phyloP scores from a whole-genome alignment of 208 protist species.

The Trypanosoma caninum region DNA sequence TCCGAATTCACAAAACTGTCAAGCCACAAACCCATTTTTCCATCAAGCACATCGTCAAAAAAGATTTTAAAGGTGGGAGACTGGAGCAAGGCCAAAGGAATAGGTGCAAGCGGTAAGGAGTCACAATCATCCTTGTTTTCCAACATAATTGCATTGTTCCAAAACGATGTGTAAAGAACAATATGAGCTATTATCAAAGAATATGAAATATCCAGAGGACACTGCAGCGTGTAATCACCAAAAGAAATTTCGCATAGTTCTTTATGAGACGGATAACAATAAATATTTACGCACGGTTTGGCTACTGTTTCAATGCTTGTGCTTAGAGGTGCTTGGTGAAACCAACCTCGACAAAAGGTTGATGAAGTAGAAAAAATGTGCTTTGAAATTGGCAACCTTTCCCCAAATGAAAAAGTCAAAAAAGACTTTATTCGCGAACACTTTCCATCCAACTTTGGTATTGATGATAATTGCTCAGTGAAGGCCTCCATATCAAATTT shows the following conservation, averaged over 20 bases:
- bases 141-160: conserved; percentile 79
- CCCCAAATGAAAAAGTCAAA: conserved; percentile 33
- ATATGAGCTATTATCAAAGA: conserved; percentile 61
- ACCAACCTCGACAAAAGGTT: conserved; percentile 78
- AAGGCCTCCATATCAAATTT: conserved; percentile 20
- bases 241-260: conserved; percentile 32
- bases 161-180: conserved; percentile 69
- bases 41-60: conserved; percentile 27
- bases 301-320: conserved; percentile 26
- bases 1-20: conserved; percentile 54
- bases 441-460: conserved; percentile 24
- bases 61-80: conserved; percentile 55
- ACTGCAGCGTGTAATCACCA: conserved; percentile 44
- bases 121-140: conserved; percentile 30
- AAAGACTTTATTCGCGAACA: conserved; percentile 39
- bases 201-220: conserved; percentile 77
- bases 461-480: conserved; percentile 40
- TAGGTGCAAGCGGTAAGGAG: conserved; percentile 29
- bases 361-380: conserved; percentile 23
- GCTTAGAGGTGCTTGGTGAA: conserved; percentile 49
- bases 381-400: conserved; percentile 27
- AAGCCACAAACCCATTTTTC: conserved; percentile 60
- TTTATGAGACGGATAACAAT: conserved; percentile 56
- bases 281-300: conserved; percentile 45
- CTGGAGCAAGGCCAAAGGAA: conserved; percentile 53